Evolutionary conservation across 495 filamentous ascomycete genomes (phyloP), one percentile per base, ranked within the genome.

Genomic region (Penicillium longicatenatum): DNA sequence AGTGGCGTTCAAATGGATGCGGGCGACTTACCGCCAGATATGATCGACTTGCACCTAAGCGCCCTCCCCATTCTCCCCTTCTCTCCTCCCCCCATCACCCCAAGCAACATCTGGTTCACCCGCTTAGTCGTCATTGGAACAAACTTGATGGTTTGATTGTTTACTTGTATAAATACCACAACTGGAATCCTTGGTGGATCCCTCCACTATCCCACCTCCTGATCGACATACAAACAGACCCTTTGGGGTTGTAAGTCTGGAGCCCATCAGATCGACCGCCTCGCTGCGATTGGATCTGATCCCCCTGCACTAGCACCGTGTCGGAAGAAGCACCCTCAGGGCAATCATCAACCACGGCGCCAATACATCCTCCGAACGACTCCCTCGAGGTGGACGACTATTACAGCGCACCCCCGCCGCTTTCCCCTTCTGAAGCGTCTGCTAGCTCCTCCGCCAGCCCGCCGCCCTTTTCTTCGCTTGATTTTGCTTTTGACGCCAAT

Each of bases 381-480:
- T 67, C 70, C 70, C 69, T 63, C 65, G 71, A 63, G 76, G 80
- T 80, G 74, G 76, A 70, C 67, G 70, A 77, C 55, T 75, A 75
- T 55, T 79, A 81, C 73, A 75, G 71, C 70, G 77, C 71, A 77
- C 85, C 86, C 58, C 88, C 86, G 59, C 83, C 82, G 54, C 79
- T 83, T 71, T 85, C 84, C 63, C 82, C 81, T 53, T 85, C 82
- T 29, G 85, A 88, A 73, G 84, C 87, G 29, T 89, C 88, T 58
- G 85, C 88, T 44, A 44, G 37, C 50, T 84, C 81, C 53, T 75
- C 76, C 52, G 77, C 82, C 37, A 72, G 74, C 35, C 83, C 84
- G 51, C 86, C 86, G 26, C 83, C 85, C 22, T 89, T 88, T 70
- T 86, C 84, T 26, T 87, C 85, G 20, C 81, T 87, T 67, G 84